A percentile compares a stretch with the other conserved stretches of the same genome.
These are phyloP conservation scores for Leptographium flavum DNA, from an alignment of 2,329 filamentous ascomycete species.

Conservation along the genomic window DNA sequence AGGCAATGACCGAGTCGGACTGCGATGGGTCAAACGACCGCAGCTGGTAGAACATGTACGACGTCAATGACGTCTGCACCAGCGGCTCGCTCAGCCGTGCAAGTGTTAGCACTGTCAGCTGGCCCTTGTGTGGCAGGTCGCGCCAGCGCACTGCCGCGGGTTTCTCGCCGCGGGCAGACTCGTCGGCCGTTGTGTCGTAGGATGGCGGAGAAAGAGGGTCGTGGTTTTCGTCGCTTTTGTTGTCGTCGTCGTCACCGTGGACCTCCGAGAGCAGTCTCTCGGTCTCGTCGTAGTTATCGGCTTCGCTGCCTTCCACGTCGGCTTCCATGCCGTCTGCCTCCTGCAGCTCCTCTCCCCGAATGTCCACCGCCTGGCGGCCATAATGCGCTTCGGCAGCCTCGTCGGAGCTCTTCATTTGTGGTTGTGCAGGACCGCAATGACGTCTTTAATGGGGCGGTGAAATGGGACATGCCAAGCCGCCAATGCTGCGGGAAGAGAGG, in stretches of 20 bases:
- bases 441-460: background rate
- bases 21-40: constrained; percentile 51
- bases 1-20: constrained; percentile 51
- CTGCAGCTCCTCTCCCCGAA: too few relatives aligned
- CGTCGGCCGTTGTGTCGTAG: too few relatives aligned
- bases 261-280: background rate
- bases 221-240: background rate
- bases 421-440: background rate
- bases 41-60: constrained; percentile 85
- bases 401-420: background rate
- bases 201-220: too few relatives aligned
- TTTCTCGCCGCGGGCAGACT: too few relatives aligned
- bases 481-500: too few relatives aligned
- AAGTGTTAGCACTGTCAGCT: constrained; percentile 63
- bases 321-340: too few relatives aligned
- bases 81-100: constrained; percentile 71
- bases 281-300: background rate
- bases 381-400: too few relatives aligned
- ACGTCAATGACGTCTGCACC: constrained; percentile 61
- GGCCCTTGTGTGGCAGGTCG: constrained; percentile 61
- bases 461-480: background rate
- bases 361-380: too few relatives aligned
- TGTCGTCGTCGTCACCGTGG: background rate
- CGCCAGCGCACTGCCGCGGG: constrained; percentile 43
- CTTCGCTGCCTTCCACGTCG: too few relatives aligned